phyloP scores from a whole-genome alignment of 139 green algal species.

The Helicosporidium sp. region DNA sequence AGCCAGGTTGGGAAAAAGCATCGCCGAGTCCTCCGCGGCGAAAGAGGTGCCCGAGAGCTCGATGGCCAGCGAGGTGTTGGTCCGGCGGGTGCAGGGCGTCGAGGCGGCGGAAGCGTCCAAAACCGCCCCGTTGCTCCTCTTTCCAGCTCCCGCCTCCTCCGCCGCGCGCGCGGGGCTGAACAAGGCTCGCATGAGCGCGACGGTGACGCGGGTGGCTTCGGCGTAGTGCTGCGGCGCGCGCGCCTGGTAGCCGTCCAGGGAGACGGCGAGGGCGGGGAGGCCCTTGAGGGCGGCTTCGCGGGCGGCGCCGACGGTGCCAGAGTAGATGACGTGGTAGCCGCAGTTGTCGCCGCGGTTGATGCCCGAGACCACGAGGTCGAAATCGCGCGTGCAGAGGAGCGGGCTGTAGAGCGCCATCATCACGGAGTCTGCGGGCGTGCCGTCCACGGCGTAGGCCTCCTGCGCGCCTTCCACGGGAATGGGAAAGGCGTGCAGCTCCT shows the following conservation, averaged over 20 bases:
- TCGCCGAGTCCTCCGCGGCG: no score
- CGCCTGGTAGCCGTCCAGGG: constrained; percentile 39
- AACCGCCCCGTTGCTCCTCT: no score
- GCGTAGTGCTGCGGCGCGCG: constrained; percentile 31
- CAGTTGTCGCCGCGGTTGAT: constrained; percentile 70
- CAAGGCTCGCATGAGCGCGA: constrained; percentile 28
- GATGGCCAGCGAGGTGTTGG: no score
- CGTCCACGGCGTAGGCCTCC: constrained; percentile 22
- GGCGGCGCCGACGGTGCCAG: constrained; percentile 47
- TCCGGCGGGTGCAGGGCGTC: no score
- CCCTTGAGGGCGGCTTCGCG: constrained; percentile 50
- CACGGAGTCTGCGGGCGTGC: constrained; percentile 23
- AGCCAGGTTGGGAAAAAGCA: no score
- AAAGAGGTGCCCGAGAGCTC: no score
- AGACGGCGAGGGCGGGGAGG: constrained; percentile 38
- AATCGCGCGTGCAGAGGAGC: constrained; percentile 12
- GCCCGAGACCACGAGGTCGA: constrained; percentile 32
- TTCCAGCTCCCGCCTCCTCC: no score
- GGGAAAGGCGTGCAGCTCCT: constrained; percentile 12
- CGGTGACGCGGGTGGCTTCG: constrained; percentile 10
- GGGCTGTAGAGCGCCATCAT: constrained; percentile 34
- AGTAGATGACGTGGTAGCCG: constrained; percentile 58
- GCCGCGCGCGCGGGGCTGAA: no score
- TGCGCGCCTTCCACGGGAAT: constrained; percentile 15
- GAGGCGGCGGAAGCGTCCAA: no score